A percentile compares a stretch with the other conserved stretches of the same genome.
Evolutionary conservation across 768 basidiomycete genomes (phyloP).

Genomic region (Podaxis pistillaris): DNA sequence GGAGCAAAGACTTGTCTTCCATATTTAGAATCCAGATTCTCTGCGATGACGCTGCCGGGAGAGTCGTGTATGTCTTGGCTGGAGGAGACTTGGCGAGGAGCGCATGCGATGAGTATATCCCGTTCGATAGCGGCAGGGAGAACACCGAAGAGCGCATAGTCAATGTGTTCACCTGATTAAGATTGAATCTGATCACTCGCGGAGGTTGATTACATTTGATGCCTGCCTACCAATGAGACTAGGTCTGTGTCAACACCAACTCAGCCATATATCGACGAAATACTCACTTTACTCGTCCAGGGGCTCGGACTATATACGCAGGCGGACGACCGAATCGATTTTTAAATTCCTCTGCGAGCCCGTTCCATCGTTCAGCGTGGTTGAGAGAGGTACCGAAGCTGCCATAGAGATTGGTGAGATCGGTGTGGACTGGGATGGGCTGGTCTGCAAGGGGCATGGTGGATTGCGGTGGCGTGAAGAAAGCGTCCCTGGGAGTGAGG

Average conservation of each 20-base stretch:
- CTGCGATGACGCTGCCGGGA: slow-evolving; percentile 57
- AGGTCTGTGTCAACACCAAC: slow-evolving; percentile 1
- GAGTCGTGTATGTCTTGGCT: slow-evolving; percentile 27
- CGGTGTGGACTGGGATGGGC: slow-evolving; percentile 60
- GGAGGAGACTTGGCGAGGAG: slow-evolving; percentile 36
- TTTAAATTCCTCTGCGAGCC: slow-evolving; percentile 60
- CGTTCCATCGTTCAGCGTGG: slow-evolving; percentile 60
- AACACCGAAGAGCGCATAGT: slow-evolving; percentile 82
- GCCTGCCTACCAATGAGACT: slow-evolving; percentile 41
- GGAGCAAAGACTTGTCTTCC: slow-evolving; percentile 59
- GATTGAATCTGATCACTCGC: slow-evolving; percentile 16
- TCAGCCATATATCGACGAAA: background rate
- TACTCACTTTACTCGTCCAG: slow-evolving; percentile 77
- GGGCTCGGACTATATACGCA: slow-evolving; percentile 70
- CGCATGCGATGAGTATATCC: slow-evolving; percentile 80
- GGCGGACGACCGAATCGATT: slow-evolving; percentile 65
- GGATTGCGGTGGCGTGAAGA: background rate
- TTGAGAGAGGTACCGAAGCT: slow-evolving; percentile 51
- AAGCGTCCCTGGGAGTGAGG: background rate
- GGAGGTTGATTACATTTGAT: background rate
- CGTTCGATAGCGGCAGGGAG: slow-evolving; percentile 83
- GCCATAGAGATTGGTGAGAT: slow-evolving; percentile 54
- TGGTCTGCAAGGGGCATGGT: slow-evolving; percentile 50
- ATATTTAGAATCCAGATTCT: slow-evolving; percentile 65
- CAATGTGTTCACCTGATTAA: slow-evolving; percentile 71